Evolutionary conservation across 163 green algal genomes (phyloP).

Genomic region (Prototheca stagnorum): DNA sequence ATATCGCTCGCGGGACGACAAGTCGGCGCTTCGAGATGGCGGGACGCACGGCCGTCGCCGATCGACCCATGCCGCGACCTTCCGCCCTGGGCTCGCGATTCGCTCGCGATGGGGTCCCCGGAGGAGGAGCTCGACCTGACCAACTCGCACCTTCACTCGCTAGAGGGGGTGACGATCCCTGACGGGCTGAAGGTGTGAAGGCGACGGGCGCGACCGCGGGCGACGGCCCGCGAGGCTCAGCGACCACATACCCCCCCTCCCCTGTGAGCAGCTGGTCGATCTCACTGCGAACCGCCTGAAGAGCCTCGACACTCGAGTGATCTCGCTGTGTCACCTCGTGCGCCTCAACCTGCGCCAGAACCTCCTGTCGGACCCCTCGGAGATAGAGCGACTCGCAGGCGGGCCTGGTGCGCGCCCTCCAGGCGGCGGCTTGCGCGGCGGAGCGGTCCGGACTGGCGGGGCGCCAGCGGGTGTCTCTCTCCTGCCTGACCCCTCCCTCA

Average conservation of each 20-base stretch:
- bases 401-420: conserved; percentile 7
- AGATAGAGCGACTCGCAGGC: conserved; percentile 7
- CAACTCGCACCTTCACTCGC: conserved; percentile 42
- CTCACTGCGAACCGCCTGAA: conserved; percentile 66
- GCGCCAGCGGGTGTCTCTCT: no score
- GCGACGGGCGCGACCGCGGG: background rate
- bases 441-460: no score
- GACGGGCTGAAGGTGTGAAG: conserved; percentile 28
- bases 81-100: no score
- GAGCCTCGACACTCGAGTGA: conserved; percentile 41
- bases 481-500: no score
- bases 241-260: background rate
- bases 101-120: conserved; percentile 1
- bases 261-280: conserved; percentile 43
- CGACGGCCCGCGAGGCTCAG: background rate
- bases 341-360: conserved; percentile 70
- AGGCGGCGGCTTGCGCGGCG: no score
- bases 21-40: no score
- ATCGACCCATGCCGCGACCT: no score
- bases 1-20: no score
- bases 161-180: conserved; percentile 32
- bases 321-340: conserved; percentile 42
- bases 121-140: conserved; percentile 48
- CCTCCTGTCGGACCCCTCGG: conserved; percentile 35
- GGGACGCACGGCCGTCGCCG: no score